Evolutionary conservation across 805 yeast genomes (phyloP).

Genomic region (Metschnikowia sp.): DNA sequence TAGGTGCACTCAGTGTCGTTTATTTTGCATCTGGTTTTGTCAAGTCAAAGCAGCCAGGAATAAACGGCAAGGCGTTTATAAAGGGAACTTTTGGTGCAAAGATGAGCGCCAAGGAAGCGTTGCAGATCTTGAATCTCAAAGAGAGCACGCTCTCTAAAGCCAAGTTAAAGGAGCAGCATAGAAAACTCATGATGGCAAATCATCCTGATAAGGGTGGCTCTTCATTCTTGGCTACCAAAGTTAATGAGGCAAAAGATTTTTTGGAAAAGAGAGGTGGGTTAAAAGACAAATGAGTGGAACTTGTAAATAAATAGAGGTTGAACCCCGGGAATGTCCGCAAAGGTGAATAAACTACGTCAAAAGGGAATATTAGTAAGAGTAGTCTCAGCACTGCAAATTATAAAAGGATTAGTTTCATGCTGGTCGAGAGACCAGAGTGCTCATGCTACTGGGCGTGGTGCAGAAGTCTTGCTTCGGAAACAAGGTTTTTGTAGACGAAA

Average conservation of each 20-base stretch:
- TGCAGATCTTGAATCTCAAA: slow-evolving; percentile 73
- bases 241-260: slow-evolving; percentile 87
- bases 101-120: slow-evolving; percentile 86
- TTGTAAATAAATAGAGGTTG: slow-evolving; percentile 2
- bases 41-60: slow-evolving; percentile 65
- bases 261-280: slow-evolving; percentile 65
- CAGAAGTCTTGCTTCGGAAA: too few relatives aligned
- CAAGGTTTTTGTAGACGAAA: too few relatives aligned
- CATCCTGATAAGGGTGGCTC: slow-evolving; percentile 97
- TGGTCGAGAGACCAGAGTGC: too few relatives aligned
- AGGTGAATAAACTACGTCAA: too few relatives aligned
- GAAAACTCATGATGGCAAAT: slow-evolving; percentile 80
- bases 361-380: too few relatives aligned
- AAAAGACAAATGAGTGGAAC: slow-evolving; percentile 30
- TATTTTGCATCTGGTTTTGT: slow-evolving; percentile 66
- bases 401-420: too few relatives aligned
- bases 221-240: slow-evolving; percentile 82
- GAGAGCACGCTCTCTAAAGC: slow-evolving; percentile 62
- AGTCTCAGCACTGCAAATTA: too few relatives aligned
- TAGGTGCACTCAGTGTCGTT: slow-evolving; percentile 63
- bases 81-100: slow-evolving; percentile 93
- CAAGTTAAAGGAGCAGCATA: slow-evolving; percentile 72
- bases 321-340: too few relatives aligned
- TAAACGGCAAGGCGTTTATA: slow-evolving; percentile 61
- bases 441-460: too few relatives aligned